phyloP scores from a whole-genome alignment of 1,139 yeast genomes.

The Hemisphaericaspora xylanilytica region DNA sequence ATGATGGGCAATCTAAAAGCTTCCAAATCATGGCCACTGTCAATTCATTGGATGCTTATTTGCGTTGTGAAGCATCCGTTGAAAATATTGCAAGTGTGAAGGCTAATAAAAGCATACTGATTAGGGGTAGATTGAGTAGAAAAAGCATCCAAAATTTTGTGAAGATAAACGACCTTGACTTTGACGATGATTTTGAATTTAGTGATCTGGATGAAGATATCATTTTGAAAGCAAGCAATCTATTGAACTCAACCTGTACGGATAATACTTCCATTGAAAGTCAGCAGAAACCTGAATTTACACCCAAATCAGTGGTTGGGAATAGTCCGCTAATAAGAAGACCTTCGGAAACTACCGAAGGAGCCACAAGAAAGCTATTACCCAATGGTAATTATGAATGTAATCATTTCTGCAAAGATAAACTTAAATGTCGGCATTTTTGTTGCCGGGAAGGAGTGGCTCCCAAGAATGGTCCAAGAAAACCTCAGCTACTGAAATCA shows the following conservation, averaged over 20 bases:
- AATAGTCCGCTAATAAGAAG: neutral
- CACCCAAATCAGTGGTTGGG: neutral
- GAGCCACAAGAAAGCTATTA: slow-evolving; percentile 9
- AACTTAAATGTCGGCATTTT: slow-evolving; percentile 36
- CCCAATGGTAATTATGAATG: slow-evolving; percentile 33
- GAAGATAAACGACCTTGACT: neutral
- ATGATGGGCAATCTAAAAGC: slow-evolving; percentile 17
- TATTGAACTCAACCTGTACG: neutral
- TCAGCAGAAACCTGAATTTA: neutral
- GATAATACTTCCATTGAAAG: neutral
- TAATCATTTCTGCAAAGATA: slow-evolving; percentile 38
- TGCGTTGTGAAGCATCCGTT: slow-evolving; percentile 27
- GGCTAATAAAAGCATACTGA: slow-evolving; percentile 1
- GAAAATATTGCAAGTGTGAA: slow-evolving; percentile 38
- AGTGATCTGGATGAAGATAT: slow-evolving; percentile 6
- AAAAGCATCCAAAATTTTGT: slow-evolving; percentile 6
- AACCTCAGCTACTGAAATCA: neutral
- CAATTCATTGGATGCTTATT: slow-evolving; percentile 13
- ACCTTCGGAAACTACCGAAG: neutral
- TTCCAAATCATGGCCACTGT: slow-evolving; percentile 23
- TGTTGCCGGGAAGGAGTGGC: slow-evolving; percentile 45
- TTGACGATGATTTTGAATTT: slow-evolving; percentile 9
- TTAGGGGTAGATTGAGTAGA: slow-evolving; percentile 3
- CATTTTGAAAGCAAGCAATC: neutral
- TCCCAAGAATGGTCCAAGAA: neutral